phyloP scores from a whole-genome alignment of 192 early-diverging fungal species.

The Gigaspora rosea region DNA sequence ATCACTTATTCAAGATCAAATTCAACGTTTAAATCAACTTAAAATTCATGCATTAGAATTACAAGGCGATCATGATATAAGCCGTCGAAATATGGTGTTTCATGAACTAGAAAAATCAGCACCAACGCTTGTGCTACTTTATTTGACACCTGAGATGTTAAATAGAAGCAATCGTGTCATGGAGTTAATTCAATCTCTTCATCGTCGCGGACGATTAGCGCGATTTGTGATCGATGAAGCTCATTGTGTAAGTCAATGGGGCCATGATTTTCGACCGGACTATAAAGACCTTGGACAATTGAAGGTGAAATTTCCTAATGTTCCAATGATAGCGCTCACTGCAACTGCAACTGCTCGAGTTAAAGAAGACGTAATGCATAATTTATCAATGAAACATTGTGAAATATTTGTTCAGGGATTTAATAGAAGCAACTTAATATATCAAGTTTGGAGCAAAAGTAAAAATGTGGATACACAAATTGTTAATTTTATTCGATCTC shows the following conservation, averaged over 20 bases:
- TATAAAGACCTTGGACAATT: constrained; percentile 77
- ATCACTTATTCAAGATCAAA: no score
- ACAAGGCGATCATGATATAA: constrained; percentile 55
- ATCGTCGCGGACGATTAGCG: constrained; percentile 64
- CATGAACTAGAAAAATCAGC: constrained; percentile 51
- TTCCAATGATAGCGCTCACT: constrained; percentile 93
- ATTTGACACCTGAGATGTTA: constrained; percentile 90
- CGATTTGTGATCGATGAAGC: constrained; percentile 97
- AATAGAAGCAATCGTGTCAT: constrained; percentile 62
- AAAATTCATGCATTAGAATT: constrained; percentile 49
- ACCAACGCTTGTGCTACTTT: constrained; percentile 66
- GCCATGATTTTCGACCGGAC: constrained; percentile 95
- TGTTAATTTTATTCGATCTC: constrained; percentile 63
- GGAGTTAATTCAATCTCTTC: constrained; percentile 54
- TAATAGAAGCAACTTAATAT: constrained; percentile 84
- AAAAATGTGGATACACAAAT: constrained; percentile 63
- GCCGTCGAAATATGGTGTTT: constrained; percentile 57
- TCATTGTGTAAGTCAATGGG: constrained; percentile 96
- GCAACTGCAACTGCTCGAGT: constrained; percentile 94
- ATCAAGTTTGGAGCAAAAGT: constrained; percentile 68
- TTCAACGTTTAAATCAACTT: no score
- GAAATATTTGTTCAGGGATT: constrained; percentile 80
- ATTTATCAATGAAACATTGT: constrained; percentile 72
- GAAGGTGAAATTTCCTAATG: constrained; percentile 65
- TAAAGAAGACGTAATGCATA: constrained; percentile 75